Base-by-base conservation (phyloP, 2,329 filamentous ascomycete species). In the Monilinia polystroma region DNA sequence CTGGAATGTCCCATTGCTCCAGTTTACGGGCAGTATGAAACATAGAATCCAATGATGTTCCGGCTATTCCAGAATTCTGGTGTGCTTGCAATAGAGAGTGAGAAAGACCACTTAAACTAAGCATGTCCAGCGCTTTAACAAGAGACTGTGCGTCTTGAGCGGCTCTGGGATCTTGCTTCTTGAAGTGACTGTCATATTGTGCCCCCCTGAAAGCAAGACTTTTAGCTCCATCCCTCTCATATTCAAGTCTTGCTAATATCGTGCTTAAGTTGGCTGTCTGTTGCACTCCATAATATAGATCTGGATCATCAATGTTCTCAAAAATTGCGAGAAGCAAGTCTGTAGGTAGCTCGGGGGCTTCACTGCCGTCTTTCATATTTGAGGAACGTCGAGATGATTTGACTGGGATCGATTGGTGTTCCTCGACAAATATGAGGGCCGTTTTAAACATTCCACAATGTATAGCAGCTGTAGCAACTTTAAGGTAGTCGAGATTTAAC, bases 231-330 rank as follows among this genome's bases (percentile, higher is more conserved):
- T 96, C 90, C 60, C 88, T 89, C 78, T 99, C 95, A 75, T 97
- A 94, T 71, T 97, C 92, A 5, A 98, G 83, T 12, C 91, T 88
- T 62, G 90, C 86, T 67, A 98, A 81, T 0, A 98, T 90, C 14
- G 90, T 92, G 20, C 85, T 82, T 20, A 99, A 79, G 67, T 88
- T 93, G 8, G 92, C 85, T 52, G 86, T 86, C 77, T 96, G 90
- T 53, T 91, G 86, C 10, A 97, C 84, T 4, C 95, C 96, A 75
- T 99, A 99, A 77, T 96, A 99, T 0, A 93, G 90, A 77, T 99
- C 95, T 1, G 93, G 94, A 74, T 99, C 96, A 75, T 97, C 93
- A 57, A 99, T 90, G 68, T 92, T 94, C 75, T 92, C 90, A 76
- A 95, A 99, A 3, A 99, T 93, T 0, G 85, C 82, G 55, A 97